Evolutionary conservation across 179 eudicot species (phyloP).

Genomic region (Beta macrorhiza): DNA sequence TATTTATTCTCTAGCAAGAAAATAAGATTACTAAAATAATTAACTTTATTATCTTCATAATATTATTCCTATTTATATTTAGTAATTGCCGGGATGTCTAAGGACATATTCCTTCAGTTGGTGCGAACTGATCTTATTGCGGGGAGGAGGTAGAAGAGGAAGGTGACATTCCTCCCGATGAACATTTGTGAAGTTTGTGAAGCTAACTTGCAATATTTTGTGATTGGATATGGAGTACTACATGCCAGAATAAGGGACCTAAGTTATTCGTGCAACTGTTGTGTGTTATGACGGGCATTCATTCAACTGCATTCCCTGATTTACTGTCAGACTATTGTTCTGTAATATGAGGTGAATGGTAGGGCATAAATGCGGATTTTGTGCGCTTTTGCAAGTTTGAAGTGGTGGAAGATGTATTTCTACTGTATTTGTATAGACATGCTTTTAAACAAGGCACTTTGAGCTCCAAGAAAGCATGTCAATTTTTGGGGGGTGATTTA

Average conservation of each 20-base stretch:
- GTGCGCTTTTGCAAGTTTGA: not conserved
- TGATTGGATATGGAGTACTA: not conserved
- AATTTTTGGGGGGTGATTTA: too few species aligned
- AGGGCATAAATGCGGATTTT: not conserved
- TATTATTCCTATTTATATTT: too few species aligned
- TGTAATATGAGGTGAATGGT: not conserved
- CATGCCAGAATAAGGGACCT: not conserved
- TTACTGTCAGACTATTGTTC: not conserved
- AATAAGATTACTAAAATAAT: too few species aligned
- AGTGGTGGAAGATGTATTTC: not conserved
- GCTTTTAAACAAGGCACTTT: not conserved
- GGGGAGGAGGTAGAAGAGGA: slow-evolving; percentile 16
- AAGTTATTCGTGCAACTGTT: not conserved
- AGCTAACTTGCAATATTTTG: slow-evolving; percentile 15
- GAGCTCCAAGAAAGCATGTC: too few species aligned
- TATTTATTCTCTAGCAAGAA: too few species aligned
- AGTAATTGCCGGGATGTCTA: too few species aligned
- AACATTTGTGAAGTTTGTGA: slow-evolving; percentile 3
- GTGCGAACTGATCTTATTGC: not conserved
- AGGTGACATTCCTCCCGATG: slow-evolving; percentile 12
- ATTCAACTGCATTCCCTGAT: not conserved
- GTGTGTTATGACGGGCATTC: not conserved
- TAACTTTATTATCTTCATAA: too few species aligned
- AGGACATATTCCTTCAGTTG: too few species aligned
- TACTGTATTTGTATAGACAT: slow-evolving; percentile 2